A percentile compares a stretch with the other conserved stretches of the same genome.
Evolutionary conservation across 257 asterid species (phyloP).

Genomic region (Scutellaria barbata): DNA sequence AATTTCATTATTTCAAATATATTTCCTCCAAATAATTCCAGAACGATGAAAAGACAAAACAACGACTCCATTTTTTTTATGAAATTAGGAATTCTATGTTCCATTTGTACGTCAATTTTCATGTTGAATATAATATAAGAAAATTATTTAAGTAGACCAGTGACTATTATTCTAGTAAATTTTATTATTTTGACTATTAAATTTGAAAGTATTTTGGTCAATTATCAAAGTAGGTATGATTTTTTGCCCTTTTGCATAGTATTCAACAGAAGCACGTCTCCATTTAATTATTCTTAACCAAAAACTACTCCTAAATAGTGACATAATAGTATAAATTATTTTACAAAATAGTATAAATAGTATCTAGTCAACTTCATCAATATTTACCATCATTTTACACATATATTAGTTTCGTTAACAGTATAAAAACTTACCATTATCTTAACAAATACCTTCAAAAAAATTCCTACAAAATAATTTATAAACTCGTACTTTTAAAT

Average conservation of each 20-base stretch:
- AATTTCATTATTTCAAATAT: background rate
- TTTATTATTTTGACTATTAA: background rate
- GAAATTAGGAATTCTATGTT: background rate
- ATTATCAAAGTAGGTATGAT: slow-evolving; percentile 19
- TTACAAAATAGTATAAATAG: no score
- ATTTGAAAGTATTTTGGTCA: background rate
- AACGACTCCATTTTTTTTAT: background rate
- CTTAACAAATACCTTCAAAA: no score
- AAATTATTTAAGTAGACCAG: background rate
- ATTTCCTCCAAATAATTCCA: background rate
- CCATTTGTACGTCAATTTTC: slow-evolving; percentile 11
- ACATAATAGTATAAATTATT: no score
- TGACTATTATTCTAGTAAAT: background rate
- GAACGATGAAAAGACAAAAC: background rate
- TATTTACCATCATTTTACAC: no score
- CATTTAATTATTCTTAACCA: no score
- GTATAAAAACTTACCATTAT: no score
- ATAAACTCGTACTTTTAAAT: no score
- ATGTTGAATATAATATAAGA: background rate
- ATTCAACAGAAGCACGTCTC: slow-evolving; percentile 22
- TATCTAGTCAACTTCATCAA: no score
- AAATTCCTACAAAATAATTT: no score
- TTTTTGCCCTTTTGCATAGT: background rate
- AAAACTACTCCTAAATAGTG: no score
- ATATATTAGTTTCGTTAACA: no score